Percentiles rank a stretch among this genome's conserved stretches.
Conservation (phyloP, 2,329 filamentous ascomycete genomes). For the Chalara sp. region DNA sequence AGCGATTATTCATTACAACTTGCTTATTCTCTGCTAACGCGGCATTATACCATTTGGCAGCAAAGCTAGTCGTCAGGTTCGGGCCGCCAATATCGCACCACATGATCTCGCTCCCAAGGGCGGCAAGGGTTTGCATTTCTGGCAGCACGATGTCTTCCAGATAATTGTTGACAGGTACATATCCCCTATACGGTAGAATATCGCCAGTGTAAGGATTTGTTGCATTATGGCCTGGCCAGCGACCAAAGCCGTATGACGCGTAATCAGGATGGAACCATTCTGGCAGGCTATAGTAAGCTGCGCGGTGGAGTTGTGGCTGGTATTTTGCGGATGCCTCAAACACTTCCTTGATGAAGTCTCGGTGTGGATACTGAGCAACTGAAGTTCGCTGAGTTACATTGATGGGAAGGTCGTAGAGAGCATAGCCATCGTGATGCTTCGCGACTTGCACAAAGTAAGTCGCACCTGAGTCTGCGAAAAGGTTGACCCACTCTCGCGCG, state of each 20-base stretch:
- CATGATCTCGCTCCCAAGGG: constrained; percentile 38
- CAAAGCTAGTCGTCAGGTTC: constrained; percentile 34
- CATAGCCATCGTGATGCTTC: constrained; percentile 41
- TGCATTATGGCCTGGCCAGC: constrained; percentile 1
- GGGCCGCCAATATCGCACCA: constrained; percentile 40
- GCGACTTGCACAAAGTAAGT: constrained; percentile 37
- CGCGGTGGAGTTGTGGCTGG: constrained; percentile 7
- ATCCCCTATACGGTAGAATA: constrained; percentile 35
- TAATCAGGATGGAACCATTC: constrained; percentile 32
- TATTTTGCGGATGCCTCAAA: constrained; percentile 9
- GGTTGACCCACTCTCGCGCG: constrained; percentile 45
- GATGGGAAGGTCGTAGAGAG: constrained; percentile 32
- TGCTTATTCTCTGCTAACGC: constrained; percentile 34
- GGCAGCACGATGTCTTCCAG: constrained; percentile 35
- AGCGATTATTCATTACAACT: constrained; percentile 48
- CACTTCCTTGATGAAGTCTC: constrained; percentile 22
- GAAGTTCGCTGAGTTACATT: constrained; percentile 16
- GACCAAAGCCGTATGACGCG: neutral
- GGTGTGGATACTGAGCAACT: constrained; percentile 21
- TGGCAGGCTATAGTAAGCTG: constrained; percentile 7
- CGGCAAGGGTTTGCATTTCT: constrained; percentile 36
- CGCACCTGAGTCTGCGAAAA: constrained; percentile 43
- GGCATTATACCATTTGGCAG: constrained; percentile 33
- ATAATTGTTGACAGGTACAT: constrained; percentile 32
- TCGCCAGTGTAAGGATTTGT: constrained; percentile 32